Base-by-base conservation (phyloP, 2,329 filamentous ascomycete species). In the Pseudopithomyces chartarum region DNA sequence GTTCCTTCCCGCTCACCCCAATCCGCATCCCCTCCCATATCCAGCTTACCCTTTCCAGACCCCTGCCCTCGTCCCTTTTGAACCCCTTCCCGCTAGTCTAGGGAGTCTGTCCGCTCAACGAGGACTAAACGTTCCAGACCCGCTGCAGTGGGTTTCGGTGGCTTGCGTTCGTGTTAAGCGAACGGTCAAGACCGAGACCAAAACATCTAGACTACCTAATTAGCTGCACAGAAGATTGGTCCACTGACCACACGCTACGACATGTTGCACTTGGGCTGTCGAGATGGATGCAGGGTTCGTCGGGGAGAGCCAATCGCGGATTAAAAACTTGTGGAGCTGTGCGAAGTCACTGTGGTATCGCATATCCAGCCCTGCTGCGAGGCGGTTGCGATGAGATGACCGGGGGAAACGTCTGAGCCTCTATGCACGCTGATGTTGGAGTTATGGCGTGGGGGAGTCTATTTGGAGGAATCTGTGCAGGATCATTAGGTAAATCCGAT, bases 141-240 rank as follows among this genome's bases (percentile, higher is more conserved):
- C 63, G 44, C 56, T 39, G 55, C 55, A 55, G 40, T 58, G 60
- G 63, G 57, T 42, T 47, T 34, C 50, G 45, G 66, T 71, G 69
- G 69, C 67, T 69, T 67, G 68, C 69, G 67, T 62, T 47, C 51
- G 38, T 52, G 44, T 42, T 46, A 63, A 55, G 53, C 60, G 44
- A 44, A 43, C 52, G 52, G 52, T 48, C 19, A 48, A 48, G 44
- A 49, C 52, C 52, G 52, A 54, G 29, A 15, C 19, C 4, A 6
- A 22, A 40, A 34, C 33, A 53, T n/a, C n/a, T n/a, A n/a, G n/a
- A n/a, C n/a, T n/a, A n/a, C 42, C 20, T 45, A 13, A 38, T 52
- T 45, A 45, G 50, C 39, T 17, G 29, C 22, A 26, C 38, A 13
- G 13, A 15, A 51, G 7, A 33, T 43, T 13, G 12, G 15, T 23